Evolutionary conservation across 1,284 basidiomycete genomes (phyloP), one percentile per base, ranked within the genome.

Genomic region (Papiliotrema nemorosa): DNA sequence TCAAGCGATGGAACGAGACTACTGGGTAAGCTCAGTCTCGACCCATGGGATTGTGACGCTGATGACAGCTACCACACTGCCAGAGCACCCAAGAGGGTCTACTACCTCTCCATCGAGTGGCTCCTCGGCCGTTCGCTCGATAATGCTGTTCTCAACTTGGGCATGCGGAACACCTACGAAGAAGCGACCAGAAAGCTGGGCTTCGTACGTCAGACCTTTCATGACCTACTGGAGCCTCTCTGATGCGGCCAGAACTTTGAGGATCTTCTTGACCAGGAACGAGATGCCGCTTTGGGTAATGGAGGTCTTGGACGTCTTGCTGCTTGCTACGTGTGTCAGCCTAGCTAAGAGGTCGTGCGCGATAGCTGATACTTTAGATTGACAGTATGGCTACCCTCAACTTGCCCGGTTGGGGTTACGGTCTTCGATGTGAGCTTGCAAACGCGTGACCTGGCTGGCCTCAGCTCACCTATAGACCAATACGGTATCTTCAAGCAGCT

Each of bases 401-500:
- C 63, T 77, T 87, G 3, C 85, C 85, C 1, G 81, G 90, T 31
- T 93, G 90, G 88, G 90, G 90, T 38, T 93, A 92, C 63, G 89
- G 89, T 48, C 75, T 92, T 49, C 78, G 88, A 47, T 74, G 71
- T 64, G 55, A 65, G 58, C 57, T 44, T 14, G 6, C 10, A 16
- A 22, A 18, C 9, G 25, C 25, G 18, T 4, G 12, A 20, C 6
- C 12, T 31, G 38, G 36, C 47, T 35, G 38, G 20, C 20, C 9
- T n/a, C 10, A 50, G 49, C 45, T 55, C 49, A 55, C 36, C 10
- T 44, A 5, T 31, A 59, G 52, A 91, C 80, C 85, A 88, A 68
- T 92, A 91, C 62, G 90, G 90, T 63, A 92, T 96, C 75, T 96
- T 96, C 82, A 87, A 91, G 74, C 92, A 96, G 76, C 81, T 91